Base-by-base conservation (phyloP, 2,329 filamentous ascomycete genomes). In the Fusarium longipes region DNA sequence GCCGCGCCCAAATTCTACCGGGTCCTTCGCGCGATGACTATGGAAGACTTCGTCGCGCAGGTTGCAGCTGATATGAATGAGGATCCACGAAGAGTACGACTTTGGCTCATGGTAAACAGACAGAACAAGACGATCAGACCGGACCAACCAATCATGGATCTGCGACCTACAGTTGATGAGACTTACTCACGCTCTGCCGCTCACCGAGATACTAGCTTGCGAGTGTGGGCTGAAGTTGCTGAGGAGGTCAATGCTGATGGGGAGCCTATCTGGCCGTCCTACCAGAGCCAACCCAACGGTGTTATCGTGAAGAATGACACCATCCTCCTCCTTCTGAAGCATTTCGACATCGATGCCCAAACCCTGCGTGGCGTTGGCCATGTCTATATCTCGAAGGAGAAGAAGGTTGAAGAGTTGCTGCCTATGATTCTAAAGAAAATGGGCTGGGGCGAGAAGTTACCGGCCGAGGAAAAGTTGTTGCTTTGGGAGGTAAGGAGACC, bases 91-190 rank as follows among this genome's bases (percentile, higher is more conserved):
- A 86, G 87, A 63, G 80, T 98, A 24, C 88, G 96, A 22, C 86
- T 97, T 18, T 99, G 96, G 96, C 88, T 93, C 54, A 97, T 99
- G 94, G 96, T 99, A 2, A 98, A 97, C 76, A 91, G 96, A 12
- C 96, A 99, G 77, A 99, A 99, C 77, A 97, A 97, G 79, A 99
- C 96, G 0, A 91, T 93, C 35, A 89, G 96, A 18, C 96, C 96
- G 0, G 96, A 99, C 75, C 90, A 93, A 59, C 92, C 93, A 0
- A 89, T 99, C 47, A 87, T 87, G 76, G 93, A 97, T 74, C 81
- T 88, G 3, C 85, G 90, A 7, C 91, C 93, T 77, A 94, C 89
- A 0, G 82, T 96, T 15, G 92, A 94, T 70, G 93, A 97, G 58
- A 81, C 82, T 0, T 87, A 82, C 67, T 76, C 78, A 14, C 80